phyloP scores from a whole-genome alignment of 495 filamentous ascomycete species.

The Penicillium goetzii region DNA sequence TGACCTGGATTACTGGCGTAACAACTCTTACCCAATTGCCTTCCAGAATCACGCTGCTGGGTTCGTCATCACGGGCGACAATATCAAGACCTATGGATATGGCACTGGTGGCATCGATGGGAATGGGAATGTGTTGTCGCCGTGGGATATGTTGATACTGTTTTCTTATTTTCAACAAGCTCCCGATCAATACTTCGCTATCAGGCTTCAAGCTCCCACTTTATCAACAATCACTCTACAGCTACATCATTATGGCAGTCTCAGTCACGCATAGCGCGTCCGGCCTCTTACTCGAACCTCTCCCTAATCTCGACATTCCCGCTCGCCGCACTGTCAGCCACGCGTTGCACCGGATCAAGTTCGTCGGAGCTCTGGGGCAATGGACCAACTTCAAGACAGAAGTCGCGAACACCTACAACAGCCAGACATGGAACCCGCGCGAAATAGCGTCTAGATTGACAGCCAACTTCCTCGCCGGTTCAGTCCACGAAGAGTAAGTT shows the following conservation, averaged over 20 bases:
- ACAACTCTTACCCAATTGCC: conserved; percentile 54
- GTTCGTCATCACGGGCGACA: conserved; percentile 54
- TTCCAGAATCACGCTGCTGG: conserved; percentile 62
- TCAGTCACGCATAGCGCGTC: background rate
- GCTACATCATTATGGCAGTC: conserved; percentile 2
- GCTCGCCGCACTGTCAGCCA: background rate
- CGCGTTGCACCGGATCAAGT: conserved; percentile 1
- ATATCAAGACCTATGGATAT: conserved; percentile 55
- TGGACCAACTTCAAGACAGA: conserved; percentile 9
- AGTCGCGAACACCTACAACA: conserved; percentile 2
- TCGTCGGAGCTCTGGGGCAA: conserved; percentile 8
- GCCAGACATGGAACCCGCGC: conserved; percentile 1
- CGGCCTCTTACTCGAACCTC: conserved; percentile 9
- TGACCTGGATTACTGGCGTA: conserved; percentile 59
- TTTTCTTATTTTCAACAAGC: conserved; percentile 3
- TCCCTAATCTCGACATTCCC: conserved; percentile 5
- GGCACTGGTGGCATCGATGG: conserved; percentile 57
- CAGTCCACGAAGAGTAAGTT: conserved; percentile 7
- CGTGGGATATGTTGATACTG: too few relatives aligned
- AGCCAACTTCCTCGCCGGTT: background rate
- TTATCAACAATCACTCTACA: conserved; percentile 1
- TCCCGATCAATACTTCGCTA: conserved; percentile 6
- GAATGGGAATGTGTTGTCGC: conserved; percentile 59
- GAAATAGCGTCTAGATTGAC: background rate
- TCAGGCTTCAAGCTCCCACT: background rate